Conservation (phyloP, 2,329 filamentous ascomycete genomes). For the Arthrobotrys entomopaga region DNA sequence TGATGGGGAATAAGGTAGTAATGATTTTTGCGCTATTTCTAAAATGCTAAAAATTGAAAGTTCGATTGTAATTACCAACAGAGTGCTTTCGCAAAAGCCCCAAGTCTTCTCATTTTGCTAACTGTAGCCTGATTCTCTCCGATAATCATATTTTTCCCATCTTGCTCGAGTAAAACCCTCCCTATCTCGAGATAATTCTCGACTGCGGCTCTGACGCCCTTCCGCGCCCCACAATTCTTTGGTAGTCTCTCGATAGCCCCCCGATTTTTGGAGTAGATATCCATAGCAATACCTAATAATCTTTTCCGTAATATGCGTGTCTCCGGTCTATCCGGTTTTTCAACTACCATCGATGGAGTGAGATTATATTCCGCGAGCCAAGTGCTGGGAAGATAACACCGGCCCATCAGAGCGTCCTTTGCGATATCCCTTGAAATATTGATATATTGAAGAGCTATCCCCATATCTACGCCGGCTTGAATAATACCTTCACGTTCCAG, state of each 20-base stretch:
- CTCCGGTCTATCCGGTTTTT: constrained; percentile 64
- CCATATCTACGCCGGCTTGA: constrained; percentile 72
- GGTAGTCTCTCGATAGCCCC: constrained; percentile 72
- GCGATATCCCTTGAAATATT: constrained; percentile 80
- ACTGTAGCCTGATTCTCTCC: constrained; percentile 58
- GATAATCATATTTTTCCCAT: constrained; percentile 11
- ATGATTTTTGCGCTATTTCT: too few relatives aligned
- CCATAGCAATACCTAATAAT: constrained; percentile 71
- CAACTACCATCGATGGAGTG: constrained; percentile 68
- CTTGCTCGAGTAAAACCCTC: constrained; percentile 67
- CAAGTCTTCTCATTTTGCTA: constrained; percentile 65
- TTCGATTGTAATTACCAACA: constrained; percentile 38
- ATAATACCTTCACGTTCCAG: constrained; percentile 65
- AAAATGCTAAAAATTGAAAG: too few relatives aligned
- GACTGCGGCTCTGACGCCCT: constrained; percentile 74
- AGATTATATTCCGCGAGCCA: constrained; percentile 73
- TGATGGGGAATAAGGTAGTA: too few relatives aligned
- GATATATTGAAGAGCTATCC: constrained; percentile 78
- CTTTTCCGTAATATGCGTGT: constrained; percentile 67
- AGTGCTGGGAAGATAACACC: constrained; percentile 74
- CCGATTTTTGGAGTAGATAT: constrained; percentile 69
- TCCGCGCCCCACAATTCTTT: constrained; percentile 66
- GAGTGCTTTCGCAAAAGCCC: constrained; percentile 71
- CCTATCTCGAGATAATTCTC: constrained; percentile 83
- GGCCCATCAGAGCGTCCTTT: constrained; percentile 72